Conservation (phyloP, 805 yeast genomes). For the Saccharomycopsis selenospora region DNA sequence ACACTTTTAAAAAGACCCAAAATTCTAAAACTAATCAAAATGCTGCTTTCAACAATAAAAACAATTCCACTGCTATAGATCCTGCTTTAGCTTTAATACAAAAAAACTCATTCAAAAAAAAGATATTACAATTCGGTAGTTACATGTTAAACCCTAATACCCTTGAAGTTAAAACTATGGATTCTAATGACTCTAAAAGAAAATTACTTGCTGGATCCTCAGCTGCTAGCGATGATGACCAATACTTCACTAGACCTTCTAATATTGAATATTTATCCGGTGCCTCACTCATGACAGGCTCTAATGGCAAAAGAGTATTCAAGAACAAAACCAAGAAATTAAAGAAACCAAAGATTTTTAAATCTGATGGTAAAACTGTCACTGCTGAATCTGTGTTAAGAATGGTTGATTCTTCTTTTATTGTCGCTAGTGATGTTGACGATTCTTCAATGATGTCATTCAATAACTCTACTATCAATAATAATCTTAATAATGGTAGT, state of each 20-base stretch:
- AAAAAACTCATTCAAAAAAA: constrained; percentile 9
- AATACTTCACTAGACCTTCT: not conserved
- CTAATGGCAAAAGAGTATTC: not conserved
- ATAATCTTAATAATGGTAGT: not conserved
- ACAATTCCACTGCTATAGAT: constrained; percentile 5
- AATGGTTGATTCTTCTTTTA: constrained; percentile 21
- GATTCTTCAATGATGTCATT: constrained; percentile 18
- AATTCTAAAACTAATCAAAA: constrained; percentile 1
- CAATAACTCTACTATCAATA: constrained; percentile 2
- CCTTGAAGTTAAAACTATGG: constrained; percentile 6
- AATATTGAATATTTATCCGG: constrained; percentile 14
- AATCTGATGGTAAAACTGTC: constrained; percentile 21
- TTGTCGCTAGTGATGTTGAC: constrained; percentile 20
- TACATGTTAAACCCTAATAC: constrained; percentile 15
- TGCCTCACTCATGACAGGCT: not conserved
- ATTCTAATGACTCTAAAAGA: constrained; percentile 5
- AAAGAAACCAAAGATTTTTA: constrained; percentile 21
- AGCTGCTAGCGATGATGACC: no score
- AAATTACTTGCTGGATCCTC: constrained; percentile 9
- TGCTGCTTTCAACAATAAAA: not conserved
- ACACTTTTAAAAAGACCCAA: not conserved
- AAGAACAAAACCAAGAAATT: constrained; percentile 12
- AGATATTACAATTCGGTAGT: constrained; percentile 7
- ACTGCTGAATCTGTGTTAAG: constrained; percentile 21
- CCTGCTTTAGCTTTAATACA: constrained; percentile 13